A percentile compares a stretch with the other conserved stretches of the same genome.
Evolutionary conservation across 2,329 filamentous ascomycete genomes (phyloP).

Genomic region (Pezicula neosporulosa): DNA sequence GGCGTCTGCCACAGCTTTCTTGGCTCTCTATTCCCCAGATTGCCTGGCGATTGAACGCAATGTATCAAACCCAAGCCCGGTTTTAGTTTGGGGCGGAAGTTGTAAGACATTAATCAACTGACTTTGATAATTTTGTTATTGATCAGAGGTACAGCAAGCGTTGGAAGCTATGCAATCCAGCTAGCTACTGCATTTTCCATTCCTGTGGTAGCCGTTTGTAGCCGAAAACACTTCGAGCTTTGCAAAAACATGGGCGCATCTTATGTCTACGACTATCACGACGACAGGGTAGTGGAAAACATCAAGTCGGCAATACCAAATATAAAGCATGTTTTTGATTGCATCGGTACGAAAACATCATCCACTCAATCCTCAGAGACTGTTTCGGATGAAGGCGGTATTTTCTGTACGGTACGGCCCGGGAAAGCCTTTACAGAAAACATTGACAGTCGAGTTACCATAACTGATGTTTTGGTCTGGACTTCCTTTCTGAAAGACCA

Average conservation of each 20-base stretch:
- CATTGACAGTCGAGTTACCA: conserved; percentile 28
- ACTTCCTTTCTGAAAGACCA: conserved; percentile 38
- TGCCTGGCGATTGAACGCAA: conserved; percentile 31
- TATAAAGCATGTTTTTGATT: conserved; percentile 37
- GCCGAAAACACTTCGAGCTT: conserved; percentile 27
- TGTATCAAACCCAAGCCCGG: conserved; percentile 5
- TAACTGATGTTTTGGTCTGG: conserved; percentile 41
- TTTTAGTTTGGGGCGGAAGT: conserved; percentile 42
- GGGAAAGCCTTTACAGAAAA: conserved; percentile 35
- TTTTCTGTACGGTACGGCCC: conserved; percentile 38
- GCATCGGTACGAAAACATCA: conserved; percentile 35
- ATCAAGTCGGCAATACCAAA: conserved; percentile 29
- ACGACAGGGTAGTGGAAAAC: conserved; percentile 30
- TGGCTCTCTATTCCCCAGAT: conserved; percentile 35
- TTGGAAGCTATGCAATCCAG: conserved; percentile 34
- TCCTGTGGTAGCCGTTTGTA: conserved; percentile 33
- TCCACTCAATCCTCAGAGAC: conserved; percentile 31
- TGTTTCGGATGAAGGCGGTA: conserved; percentile 23
- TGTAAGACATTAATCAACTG: conserved; percentile 24
- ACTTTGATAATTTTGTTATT: background rate
- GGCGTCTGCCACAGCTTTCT: conserved; percentile 34
- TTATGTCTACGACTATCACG: conserved; percentile 37
- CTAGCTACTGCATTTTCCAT: conserved; percentile 29
- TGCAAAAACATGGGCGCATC: conserved; percentile 30
- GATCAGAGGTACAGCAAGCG: conserved; percentile 27